Evolutionary conservation across 2,329 filamentous ascomycete species (phyloP).

Genomic region (Penicillium sclerotiorum): DNA sequence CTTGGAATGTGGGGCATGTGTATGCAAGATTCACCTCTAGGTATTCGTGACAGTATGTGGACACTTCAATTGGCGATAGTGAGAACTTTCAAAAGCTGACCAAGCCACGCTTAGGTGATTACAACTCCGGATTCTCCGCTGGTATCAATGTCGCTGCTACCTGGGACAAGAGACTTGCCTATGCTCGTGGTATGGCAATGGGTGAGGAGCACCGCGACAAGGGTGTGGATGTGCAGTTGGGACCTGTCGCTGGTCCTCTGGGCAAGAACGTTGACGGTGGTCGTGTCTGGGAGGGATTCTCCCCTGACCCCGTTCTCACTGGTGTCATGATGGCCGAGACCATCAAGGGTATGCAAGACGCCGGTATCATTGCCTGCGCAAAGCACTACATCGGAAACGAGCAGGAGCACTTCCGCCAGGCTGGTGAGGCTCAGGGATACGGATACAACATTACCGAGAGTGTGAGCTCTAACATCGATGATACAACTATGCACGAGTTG

Average conservation of each 20-base stretch:
- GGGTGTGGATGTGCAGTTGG: constrained; percentile 73
- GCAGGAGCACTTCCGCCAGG: constrained; percentile 72
- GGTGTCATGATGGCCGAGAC: constrained; percentile 72
- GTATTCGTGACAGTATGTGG: constrained; percentile 66
- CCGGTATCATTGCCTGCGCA: constrained; percentile 79
- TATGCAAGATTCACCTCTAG: constrained; percentile 82
- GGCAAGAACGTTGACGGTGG: constrained; percentile 70
- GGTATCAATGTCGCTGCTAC: constrained; percentile 81
- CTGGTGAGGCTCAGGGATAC: constrained; percentile 58
- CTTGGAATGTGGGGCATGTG: constrained; percentile 72
- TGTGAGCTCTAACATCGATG: constrained; percentile 63
- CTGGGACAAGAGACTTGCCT: constrained; percentile 73
- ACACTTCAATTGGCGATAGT: background rate
- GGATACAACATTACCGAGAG: constrained; percentile 66
- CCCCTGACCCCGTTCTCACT: constrained; percentile 74
- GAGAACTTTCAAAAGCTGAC: background rate
- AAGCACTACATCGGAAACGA: constrained; percentile 77
- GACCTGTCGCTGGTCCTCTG: constrained; percentile 74
- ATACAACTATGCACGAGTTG: constrained; percentile 65
- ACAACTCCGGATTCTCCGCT: constrained; percentile 77
- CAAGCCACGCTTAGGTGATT: constrained; percentile 59
- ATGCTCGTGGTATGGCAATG: constrained; percentile 71
- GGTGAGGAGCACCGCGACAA: constrained; percentile 74
- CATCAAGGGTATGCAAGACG: constrained; percentile 77
- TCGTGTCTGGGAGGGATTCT: constrained; percentile 68